Conservation (phyloP, 2,329 filamentous ascomycete genomes). For the Talaromyces marneffei region DNA sequence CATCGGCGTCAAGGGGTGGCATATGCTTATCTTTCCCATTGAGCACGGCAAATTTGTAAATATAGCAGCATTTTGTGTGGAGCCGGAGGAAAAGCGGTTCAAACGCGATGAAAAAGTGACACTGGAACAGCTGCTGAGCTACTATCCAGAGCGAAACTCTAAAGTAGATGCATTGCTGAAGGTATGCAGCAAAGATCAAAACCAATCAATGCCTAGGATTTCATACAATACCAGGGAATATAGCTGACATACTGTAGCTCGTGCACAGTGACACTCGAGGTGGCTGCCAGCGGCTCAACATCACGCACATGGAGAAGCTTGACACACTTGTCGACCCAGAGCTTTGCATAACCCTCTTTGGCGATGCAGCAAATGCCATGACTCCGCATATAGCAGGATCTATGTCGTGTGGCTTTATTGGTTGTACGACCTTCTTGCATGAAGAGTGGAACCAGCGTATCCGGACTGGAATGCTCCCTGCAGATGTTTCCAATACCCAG, state of each 20-base stretch:
- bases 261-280: slow-evolving; percentile 4
- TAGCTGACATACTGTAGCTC: neutral
- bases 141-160: neutral
- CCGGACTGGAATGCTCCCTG: neutral
- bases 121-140: slow-evolving; percentile 3
- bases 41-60: slow-evolving; percentile 7
- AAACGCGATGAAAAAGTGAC: slow-evolving; percentile 12
- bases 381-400: slow-evolving; percentile 8
- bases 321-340: slow-evolving; percentile 4
- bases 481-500: neutral
- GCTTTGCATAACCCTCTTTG: slow-evolving; percentile 4
- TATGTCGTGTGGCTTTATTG: slow-evolving; percentile 8
- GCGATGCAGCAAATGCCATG: slow-evolving; percentile 5
- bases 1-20: slow-evolving; percentile 9
- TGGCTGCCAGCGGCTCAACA: slow-evolving; percentile 6
- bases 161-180: slow-evolving; percentile 7
- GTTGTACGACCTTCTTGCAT: slow-evolving; percentile 5
- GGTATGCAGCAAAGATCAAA: neutral
- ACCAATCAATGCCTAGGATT: neutral
- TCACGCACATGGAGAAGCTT: slow-evolving; percentile 4
- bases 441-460: slow-evolving; percentile 8
- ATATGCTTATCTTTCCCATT: slow-evolving; percentile 10
- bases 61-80: slow-evolving; percentile 7
- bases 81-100: slow-evolving; percentile 5
- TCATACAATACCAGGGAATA: neutral